Evolutionary conservation across 768 basidiomycete genomes (phyloP).

Genomic region (Hygrocybe coccinea): DNA sequence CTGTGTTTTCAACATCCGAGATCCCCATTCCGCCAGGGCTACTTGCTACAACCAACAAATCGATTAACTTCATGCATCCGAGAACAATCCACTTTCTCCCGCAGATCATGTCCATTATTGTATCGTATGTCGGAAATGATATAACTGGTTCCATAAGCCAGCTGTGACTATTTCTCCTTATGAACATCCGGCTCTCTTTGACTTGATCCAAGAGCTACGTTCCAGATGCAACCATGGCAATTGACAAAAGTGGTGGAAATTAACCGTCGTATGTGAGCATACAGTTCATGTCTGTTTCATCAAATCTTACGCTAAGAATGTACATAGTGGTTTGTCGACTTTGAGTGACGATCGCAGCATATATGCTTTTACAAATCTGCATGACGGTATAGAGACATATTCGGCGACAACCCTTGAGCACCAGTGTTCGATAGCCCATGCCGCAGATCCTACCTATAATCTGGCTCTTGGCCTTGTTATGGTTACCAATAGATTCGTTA

Average conservation of each 20-base stretch:
- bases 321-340: neutral
- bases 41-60: neutral
- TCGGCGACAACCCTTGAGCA: neutral
- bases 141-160: neutral
- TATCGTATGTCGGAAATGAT: neutral
- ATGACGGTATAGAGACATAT: neutral
- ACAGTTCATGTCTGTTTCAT: neutral
- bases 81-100: neutral
- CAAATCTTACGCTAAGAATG: neutral
- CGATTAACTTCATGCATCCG: neutral
- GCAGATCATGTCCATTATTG: neutral
- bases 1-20: neutral
- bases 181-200: neutral
- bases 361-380: constrained; percentile 1
- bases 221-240: neutral
- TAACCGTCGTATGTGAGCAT: neutral
- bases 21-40: neutral
- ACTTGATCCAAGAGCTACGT: neutral
- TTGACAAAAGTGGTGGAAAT: neutral
- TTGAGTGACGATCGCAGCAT: neutral
- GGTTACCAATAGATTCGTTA: neutral
- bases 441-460: neutral
- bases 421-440: neutral
- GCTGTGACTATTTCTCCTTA: neutral
- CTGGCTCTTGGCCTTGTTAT: neutral